Evolutionary conservation across 192 early-diverging fungal genomes (phyloP), one percentile per base, ranked within the genome.

Genomic region (Paraglomus occultum): DNA sequence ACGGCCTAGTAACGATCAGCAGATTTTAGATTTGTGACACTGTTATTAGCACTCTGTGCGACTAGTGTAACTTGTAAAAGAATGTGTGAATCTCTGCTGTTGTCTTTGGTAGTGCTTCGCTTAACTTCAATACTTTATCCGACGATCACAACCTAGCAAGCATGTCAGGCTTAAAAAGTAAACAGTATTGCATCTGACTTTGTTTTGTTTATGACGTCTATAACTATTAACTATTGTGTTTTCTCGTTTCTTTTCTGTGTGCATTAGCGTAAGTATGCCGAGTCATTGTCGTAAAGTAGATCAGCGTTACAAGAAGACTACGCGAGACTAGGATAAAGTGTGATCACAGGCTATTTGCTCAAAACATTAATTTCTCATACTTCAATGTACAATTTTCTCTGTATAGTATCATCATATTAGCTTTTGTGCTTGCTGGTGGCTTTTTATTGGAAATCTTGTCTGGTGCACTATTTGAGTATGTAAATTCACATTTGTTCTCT

Each of bases 371-470:
- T 22, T 31, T 48, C 17, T 17, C 46, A 50, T 4, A 18, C 5
- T 14, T 64, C 17, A 18, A 1, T 39, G 22, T 53, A 15, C 39
- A 12, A 6, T 15, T 68, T n/a, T 43, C n/a, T 43, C 17, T 68
- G 20, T 18, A 51, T 22, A 86, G 83, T 45, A 94, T 96, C 54
- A 94, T 95, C 68, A 89, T 77, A 47, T 84, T 99, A 46, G 92
- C 96, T 22, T 94, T 97, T 78, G 92, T 93, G 64, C 82, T 99
- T 51, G 95, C 94, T 12, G 78, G 84, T 62, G 96, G 96, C 38
- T 94, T 96, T 70, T 82, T 99, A 71, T 84, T 95, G 31, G 93
- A 93, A 64, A 96, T 97, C 74, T 86, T 99, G 60, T 97, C 95
- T 12, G 96, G 94, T 72, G 96, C 96, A 40, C 80, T 97, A 66